Base-by-base conservation (phyloP, 768 basidiomycete species). In the Clavaria fumosa region DNA sequence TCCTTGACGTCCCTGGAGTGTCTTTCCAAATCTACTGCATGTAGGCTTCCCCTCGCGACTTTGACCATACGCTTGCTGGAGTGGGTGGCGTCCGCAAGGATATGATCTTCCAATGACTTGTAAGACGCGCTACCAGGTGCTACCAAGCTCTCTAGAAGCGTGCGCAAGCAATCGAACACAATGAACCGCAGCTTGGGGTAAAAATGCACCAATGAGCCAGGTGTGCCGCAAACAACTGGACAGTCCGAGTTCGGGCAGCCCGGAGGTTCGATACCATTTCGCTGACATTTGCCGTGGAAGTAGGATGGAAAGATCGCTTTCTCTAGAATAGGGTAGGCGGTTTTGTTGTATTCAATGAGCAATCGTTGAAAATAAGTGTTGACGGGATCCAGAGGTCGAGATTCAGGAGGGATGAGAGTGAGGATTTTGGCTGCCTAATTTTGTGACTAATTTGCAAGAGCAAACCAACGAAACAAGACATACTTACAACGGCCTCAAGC, bases 191-290 rank as follows among this genome's bases (percentile, higher is more conserved):
- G 60, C 20, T 46, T 60, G 5, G 58, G 35, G 54, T 64, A 83
- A 57, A 72, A 78, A 55, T 82, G 78, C 7, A 78, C 67, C 45
- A 85, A 55, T 2, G 80, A 83, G 7, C 81, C 80, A n/a, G 82
- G 78, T 4, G 81, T 84, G 48, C 82, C 80, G 44, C 81, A 84
- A 22, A 82, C 69, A 39, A 81, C 68, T 15, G 78, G 70, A 50
- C 81, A 85, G 48, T 83, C 72, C 23, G 80, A 78, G 45, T 83
- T 79, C 6, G 81, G 81, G 46, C 82, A 84, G 17, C 82, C 81
- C 2, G 57, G 37, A 11, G 80, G 81, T 27, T 78, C 68, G 39
- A 63, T 55, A 28, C 71, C 70, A 31, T 68, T 58, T 17, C 60
- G 46, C 50, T 68, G 67, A 47, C 81, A 83, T 55, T 79, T 84